These are phyloP conservation scores for Vitis hybrid DNA, from an alignment of 177 flowering plant genomes.

Conservation along the genomic window DNA sequence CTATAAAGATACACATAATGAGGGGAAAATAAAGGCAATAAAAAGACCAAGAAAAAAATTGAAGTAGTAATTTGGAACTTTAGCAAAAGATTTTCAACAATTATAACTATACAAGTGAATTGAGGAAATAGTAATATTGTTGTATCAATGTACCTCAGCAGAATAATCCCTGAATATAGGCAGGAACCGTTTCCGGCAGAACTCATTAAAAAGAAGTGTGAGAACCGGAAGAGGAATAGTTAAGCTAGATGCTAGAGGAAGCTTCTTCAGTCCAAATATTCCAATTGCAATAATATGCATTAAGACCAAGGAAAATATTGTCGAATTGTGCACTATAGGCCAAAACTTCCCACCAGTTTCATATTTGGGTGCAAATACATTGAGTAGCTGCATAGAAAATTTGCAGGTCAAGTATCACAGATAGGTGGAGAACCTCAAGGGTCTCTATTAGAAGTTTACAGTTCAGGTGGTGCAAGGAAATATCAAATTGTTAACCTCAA, in stretches of 20 bases:
- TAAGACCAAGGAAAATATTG: slow-evolving; percentile 72
- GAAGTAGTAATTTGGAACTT: not conserved
- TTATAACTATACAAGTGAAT: not conserved
- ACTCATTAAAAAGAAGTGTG: slow-evolving; percentile 77
- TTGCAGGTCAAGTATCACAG: not conserved
- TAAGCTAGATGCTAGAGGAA: slow-evolving; percentile 77
- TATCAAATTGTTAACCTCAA: not conserved
- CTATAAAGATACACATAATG: not conserved
- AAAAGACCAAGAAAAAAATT: not conserved
- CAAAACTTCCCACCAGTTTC: slow-evolving; percentile 86
- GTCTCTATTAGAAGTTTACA: not conserved
- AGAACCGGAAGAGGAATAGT: slow-evolving; percentile 69
- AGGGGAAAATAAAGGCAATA: not conserved
- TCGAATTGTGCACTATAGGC: slow-evolving; percentile 82
- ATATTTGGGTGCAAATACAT: slow-evolving; percentile 66
- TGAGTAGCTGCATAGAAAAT: slow-evolving; percentile 60
- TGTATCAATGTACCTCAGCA: slow-evolving; percentile 57
- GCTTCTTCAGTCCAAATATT: slow-evolving; percentile 79
- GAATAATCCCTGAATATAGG: slow-evolving; percentile 70
- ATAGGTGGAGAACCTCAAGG: not conserved
- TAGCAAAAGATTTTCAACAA: not conserved
- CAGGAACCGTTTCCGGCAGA: slow-evolving; percentile 80
- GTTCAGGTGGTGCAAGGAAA: not conserved
- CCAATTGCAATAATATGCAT: slow-evolving; percentile 90
- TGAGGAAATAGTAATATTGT: not conserved